phyloP scores from a whole-genome alignment of 164 flowering plant genomes.

The Umbilicus rupestris region DNA sequence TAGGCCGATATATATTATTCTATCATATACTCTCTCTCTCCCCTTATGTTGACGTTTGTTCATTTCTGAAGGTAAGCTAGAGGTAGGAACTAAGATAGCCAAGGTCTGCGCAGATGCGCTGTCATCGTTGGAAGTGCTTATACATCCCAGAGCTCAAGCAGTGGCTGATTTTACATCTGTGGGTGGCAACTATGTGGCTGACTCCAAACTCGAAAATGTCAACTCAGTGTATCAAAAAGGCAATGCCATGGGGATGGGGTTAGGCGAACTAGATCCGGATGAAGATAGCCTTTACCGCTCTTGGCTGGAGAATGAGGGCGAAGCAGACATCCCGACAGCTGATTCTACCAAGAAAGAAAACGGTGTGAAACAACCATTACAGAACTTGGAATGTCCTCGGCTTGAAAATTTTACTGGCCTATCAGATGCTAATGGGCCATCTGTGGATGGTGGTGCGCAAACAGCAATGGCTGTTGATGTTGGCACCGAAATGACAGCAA shows the following conservation, averaged over 20 bases:
- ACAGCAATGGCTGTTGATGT: slow-evolving; percentile 4
- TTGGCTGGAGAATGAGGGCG: slow-evolving; percentile 37
- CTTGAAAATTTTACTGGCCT: slow-evolving; percentile 8
- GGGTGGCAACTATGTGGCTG: slow-evolving; percentile 10
- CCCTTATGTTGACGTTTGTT: slow-evolving; percentile 8
- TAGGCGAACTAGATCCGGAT: slow-evolving; percentile 19
- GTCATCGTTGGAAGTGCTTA: slow-evolving; percentile 60
- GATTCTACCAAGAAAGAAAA: slow-evolving; percentile 12
- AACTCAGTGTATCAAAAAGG: slow-evolving; percentile 18
- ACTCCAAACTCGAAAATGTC: slow-evolving; percentile 20
- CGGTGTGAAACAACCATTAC: slow-evolving; percentile 13
- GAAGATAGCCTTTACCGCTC: slow-evolving; percentile 34
- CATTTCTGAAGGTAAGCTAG: slow-evolving; percentile 48
- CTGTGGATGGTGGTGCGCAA: slow-evolving; percentile 5
- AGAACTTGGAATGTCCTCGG: slow-evolving; percentile 1
- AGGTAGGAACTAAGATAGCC: slow-evolving; percentile 55
- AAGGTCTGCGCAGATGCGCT: slow-evolving; percentile 71
- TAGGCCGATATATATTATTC: background rate
- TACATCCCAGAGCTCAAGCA: slow-evolving; percentile 77
- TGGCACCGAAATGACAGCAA: slow-evolving; percentile 10
- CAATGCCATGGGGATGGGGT: slow-evolving; percentile 13
- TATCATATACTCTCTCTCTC: background rate
- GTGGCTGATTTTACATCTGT: slow-evolving; percentile 28
- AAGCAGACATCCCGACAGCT: slow-evolving; percentile 16
- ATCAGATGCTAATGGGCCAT: slow-evolving; percentile 11